Conservation (phyloP, 305 asterid genomes). For the Fraxinus angustifolia region DNA sequence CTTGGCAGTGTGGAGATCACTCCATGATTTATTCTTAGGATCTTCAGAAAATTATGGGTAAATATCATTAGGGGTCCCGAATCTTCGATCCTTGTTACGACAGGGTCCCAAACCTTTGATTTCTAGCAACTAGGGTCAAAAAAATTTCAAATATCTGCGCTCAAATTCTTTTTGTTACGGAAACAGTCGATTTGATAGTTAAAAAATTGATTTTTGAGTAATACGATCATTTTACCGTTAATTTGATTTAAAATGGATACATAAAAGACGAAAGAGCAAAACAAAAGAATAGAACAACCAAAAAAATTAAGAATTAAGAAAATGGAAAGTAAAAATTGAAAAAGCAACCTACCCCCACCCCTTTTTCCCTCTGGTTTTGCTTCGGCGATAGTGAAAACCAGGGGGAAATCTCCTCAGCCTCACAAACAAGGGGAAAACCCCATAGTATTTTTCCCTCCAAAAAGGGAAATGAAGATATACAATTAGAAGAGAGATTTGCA, state of each 20-base stretch:
- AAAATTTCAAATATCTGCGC: background rate
- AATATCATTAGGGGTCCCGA: background rate
- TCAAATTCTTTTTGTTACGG: background rate
- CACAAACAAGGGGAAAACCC: background rate
- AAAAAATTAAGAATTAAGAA: background rate
- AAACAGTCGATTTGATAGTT: background rate
- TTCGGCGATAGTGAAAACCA: background rate
- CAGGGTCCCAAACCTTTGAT: background rate
- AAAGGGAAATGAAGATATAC: background rate
- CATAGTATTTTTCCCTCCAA: background rate
- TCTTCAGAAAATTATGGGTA: constrained; percentile 3
- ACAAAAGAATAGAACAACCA: background rate
- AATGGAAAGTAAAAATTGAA: background rate
- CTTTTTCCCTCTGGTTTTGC: background rate
- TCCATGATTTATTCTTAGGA: background rate
- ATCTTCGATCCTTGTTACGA: background rate
- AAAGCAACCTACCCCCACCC: background rate
- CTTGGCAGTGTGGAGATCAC: background rate
- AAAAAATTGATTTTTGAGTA: background rate
- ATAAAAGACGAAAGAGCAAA: background rate
- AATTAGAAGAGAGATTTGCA: background rate
- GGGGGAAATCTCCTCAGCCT: background rate
- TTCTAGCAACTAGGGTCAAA: background rate
- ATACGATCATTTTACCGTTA: background rate
- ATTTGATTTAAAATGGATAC: background rate